phyloP scores from a whole-genome alignment of 768 basidiomycete genomes.

The Collybia mongolica region DNA sequence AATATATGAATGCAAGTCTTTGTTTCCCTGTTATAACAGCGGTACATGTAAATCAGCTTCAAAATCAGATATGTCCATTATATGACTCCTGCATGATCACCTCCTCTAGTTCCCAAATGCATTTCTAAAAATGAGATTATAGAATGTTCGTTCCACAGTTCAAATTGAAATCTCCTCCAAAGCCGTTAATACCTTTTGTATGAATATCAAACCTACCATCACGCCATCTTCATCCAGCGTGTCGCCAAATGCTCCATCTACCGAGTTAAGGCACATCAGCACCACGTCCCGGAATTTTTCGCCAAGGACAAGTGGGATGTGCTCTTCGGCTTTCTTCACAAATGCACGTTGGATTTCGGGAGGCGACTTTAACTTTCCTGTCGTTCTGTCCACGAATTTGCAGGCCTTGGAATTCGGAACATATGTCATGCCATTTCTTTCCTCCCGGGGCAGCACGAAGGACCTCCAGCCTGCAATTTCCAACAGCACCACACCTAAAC shows the following conservation, averaged over 20 bases:
- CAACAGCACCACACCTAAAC: conserved; percentile 3
- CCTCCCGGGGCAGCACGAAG: background rate
- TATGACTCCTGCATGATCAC: no score
- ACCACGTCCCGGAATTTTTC: conserved; percentile 4
- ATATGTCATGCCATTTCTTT: background rate
- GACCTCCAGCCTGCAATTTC: conserved; percentile 4
- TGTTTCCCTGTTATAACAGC: background rate
- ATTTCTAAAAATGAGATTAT: background rate
- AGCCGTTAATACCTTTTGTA: conserved; percentile 3
- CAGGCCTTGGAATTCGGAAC: background rate
- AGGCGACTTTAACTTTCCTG: background rate
- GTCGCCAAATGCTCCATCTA: conserved; percentile 1
- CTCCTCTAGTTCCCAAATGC: background rate
- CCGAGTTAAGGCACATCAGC: conserved; percentile 2
- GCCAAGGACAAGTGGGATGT: conserved; percentile 4
- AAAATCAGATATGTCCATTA: background rate
- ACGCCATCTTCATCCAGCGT: conserved; percentile 3
- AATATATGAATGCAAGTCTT: background rate
- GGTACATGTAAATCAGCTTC: background rate
- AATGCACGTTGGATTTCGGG: background rate
- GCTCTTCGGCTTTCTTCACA: conserved; percentile 3
- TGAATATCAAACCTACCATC: conserved; percentile 5
- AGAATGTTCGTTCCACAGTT: background rate
- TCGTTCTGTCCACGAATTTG: conserved; percentile 1
- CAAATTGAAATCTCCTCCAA: conserved; percentile 3